These are phyloP conservation scores for Tilletia caries DNA, from an alignment of 1,284 basidiomycete species.

Conservation along the genomic window DNA sequence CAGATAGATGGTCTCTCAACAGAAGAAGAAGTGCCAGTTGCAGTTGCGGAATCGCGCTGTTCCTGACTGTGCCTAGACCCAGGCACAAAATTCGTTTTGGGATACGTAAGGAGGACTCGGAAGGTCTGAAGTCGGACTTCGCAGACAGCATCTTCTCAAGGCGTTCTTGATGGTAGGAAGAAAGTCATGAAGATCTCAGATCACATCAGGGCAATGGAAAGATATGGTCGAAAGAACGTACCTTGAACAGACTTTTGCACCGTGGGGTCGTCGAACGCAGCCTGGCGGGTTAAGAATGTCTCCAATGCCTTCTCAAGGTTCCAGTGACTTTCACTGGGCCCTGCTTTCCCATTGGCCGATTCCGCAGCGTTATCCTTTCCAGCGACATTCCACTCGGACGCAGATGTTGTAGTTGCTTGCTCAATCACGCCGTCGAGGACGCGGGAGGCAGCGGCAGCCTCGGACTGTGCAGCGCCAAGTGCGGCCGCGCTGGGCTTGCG, in stretches of 20 bases:
- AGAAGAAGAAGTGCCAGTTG: background rate
- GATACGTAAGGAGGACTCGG: too few species aligned
- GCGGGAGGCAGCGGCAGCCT: background rate
- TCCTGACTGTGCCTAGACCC: background rate
- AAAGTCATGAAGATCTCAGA: background rate
- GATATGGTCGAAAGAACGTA: background rate
- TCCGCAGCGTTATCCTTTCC: background rate
- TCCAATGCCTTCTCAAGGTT: slow-evolving; percentile 1
- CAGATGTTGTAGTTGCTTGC: background rate
- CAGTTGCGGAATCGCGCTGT: background rate
- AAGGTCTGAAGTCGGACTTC: background rate
- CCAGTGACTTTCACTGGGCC: background rate
- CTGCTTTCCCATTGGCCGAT: background rate
- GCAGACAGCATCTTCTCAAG: background rate
- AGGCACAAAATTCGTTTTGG: slow-evolving; percentile 8
- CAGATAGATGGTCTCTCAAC: background rate
- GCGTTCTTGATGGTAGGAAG: background rate
- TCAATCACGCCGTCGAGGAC: background rate
- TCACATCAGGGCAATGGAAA: background rate
- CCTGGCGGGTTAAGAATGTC: background rate
- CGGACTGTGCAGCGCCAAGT: background rate
- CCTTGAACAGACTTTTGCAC: background rate
- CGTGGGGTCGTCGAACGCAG: background rate
- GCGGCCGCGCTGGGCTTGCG: slow-evolving; percentile 9
- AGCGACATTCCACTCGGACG: background rate